Conservation (phyloP, 2,329 filamentous ascomycete species). For the Penicillium rolfsii region DNA sequence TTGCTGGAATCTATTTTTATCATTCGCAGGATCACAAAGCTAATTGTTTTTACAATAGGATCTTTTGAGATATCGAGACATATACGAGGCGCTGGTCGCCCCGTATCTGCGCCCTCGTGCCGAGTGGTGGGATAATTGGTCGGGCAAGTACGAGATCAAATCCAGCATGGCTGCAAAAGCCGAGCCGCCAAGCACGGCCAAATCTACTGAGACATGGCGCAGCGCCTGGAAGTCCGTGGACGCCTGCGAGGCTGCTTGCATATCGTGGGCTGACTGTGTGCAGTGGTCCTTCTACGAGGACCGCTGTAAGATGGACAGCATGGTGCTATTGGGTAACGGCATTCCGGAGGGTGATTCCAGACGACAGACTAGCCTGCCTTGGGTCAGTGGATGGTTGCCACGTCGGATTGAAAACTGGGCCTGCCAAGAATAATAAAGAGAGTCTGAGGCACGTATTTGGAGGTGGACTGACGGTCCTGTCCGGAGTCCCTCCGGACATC, state of each 20-base stretch:
- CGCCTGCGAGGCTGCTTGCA: conserved; percentile 31
- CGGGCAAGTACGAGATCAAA: conserved; percentile 28
- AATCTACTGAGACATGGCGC: conserved; percentile 21
- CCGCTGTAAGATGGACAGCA: conserved; percentile 33
- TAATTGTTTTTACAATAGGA: conserved; percentile 15
- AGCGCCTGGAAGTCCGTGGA: conserved; percentile 32
- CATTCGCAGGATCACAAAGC: background rate
- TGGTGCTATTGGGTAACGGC: conserved; percentile 28
- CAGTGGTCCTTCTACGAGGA: conserved; percentile 37
- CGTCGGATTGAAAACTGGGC: conserved; percentile 17
- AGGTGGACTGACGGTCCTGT: background rate
- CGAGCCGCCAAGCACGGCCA: conserved; percentile 20
- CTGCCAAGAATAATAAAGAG: conserved; percentile 14
- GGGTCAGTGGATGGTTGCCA: conserved; percentile 32
- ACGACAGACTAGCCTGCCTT: conserved; percentile 30
- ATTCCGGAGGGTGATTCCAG: conserved; percentile 27
- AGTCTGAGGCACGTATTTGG: background rate
- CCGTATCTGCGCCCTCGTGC: conserved; percentile 26
- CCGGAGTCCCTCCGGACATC: background rate
- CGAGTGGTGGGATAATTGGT: conserved; percentile 34
- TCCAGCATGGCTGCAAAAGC: conserved; percentile 23
- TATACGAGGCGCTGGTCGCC: conserved; percentile 30
- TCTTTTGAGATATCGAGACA: conserved; percentile 28
- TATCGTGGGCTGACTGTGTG: conserved; percentile 31
- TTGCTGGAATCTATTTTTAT: background rate